A percentile compares a stretch with the other conserved stretches of the same genome.
These are phyloP conservation scores for Carex parvula DNA, from an alignment of 176 grass and related monocot genomes.

Conservation along the genomic window DNA sequence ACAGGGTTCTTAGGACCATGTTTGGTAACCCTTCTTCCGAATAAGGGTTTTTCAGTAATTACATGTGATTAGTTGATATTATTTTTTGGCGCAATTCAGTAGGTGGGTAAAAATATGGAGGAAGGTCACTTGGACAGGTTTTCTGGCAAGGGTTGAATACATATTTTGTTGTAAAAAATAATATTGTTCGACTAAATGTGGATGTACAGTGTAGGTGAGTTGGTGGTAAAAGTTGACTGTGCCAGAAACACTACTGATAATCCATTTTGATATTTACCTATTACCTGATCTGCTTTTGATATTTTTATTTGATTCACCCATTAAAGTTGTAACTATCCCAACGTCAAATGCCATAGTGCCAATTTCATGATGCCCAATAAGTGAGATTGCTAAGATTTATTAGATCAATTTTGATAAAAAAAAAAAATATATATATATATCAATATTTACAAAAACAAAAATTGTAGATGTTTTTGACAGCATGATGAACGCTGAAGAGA, in stretches of 20 bases:
- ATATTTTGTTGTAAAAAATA: neutral
- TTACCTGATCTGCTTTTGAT: neutral
- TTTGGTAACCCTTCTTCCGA: conserved; percentile 30
- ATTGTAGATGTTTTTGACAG: too few species aligned
- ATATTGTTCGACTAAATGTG: neutral
- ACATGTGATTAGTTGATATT: neutral
- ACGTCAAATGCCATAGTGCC: neutral
- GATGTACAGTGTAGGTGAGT: conserved; percentile 10
- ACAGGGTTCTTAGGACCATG: conserved; percentile 59
- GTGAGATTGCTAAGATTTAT: neutral
- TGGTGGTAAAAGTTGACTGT: neutral
- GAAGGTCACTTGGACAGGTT: neutral
- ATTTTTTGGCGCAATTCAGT: neutral
- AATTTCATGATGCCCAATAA: neutral
- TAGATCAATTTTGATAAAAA: too few species aligned
- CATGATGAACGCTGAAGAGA: too few species aligned
- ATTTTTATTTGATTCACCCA: neutral
- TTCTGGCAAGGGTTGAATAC: neutral
- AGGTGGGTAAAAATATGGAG: neutral
- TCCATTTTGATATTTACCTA: neutral
- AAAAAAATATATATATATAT: too few species aligned
- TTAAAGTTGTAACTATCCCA: neutral
- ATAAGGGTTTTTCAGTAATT: neutral
- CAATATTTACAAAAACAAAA: too few species aligned
- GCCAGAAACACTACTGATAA: neutral